Percentiles rank a stretch among this genome's conserved stretches.
These are phyloP conservation scores for Nitzschia palea DNA, from an alignment of 108 stramenopile species.

Conservation along the genomic window DNA sequence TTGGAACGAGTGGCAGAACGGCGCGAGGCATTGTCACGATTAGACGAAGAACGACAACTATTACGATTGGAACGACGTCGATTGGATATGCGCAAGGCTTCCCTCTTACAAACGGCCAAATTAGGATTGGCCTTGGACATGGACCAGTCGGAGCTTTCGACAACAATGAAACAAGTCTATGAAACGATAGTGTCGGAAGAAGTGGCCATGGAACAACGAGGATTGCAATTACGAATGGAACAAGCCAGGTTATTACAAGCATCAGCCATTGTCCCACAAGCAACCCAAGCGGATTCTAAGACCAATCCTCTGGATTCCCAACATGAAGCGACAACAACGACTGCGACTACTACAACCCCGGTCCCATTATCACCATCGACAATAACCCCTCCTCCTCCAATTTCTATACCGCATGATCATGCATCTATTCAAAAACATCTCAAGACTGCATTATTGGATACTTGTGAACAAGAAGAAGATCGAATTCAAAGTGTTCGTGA, in stretches of 20 bases:
- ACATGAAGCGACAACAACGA: too few relatives aligned
- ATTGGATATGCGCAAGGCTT: slow-evolving; percentile 15
- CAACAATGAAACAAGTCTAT: not conserved
- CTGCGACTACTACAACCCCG: too few relatives aligned
- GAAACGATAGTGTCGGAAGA: slow-evolving; percentile 7
- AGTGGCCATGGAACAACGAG: not conserved
- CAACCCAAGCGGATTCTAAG: not conserved
- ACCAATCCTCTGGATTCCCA: not conserved
- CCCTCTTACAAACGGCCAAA: slow-evolving; percentile 5
- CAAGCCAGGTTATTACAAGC: not conserved
- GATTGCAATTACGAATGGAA: not conserved
- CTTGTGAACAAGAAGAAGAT: not conserved
- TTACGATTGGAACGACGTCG: not conserved
- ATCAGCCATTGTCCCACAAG: too few relatives aligned
- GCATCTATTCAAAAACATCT: slow-evolving; percentile 12
- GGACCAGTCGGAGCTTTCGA: not conserved
- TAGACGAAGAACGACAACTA: not conserved
- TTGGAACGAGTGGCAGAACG: not conserved
- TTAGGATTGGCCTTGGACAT: not conserved
- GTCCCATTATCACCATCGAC: too few relatives aligned
- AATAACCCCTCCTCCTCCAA: too few relatives aligned
- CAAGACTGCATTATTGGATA: slow-evolving; percentile 10
- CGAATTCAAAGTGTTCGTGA: not conserved
- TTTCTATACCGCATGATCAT: too few relatives aligned
- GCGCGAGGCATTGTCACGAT: not conserved